These are phyloP conservation scores for Xylaria sp. DNA, from an alignment of 2,329 filamentous ascomycete genomes.

Conservation along the genomic window DNA sequence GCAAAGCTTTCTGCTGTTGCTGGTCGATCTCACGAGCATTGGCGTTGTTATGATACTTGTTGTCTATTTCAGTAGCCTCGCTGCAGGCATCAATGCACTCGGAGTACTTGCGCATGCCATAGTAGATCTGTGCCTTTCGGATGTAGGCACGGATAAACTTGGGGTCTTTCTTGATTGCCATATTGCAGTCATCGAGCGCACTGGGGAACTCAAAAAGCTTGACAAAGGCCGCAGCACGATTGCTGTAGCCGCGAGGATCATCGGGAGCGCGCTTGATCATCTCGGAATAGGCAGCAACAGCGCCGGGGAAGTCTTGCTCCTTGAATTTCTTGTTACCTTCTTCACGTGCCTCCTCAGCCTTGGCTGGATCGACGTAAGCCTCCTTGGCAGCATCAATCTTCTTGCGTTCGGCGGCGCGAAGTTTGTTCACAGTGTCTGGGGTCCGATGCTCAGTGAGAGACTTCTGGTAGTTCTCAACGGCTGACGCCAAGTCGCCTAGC, in stretches of 20 bases:
- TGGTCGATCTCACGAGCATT: slow-evolving; percentile 92
- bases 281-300: slow-evolving; percentile 92
- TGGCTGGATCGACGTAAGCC: slow-evolving; percentile 87
- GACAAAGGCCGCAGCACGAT: slow-evolving; percentile 95
- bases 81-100: slow-evolving; percentile 91
- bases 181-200: slow-evolving; percentile 91
- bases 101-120: slow-evolving; percentile 98
- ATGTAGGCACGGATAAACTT: slow-evolving; percentile 97
- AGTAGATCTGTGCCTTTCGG: slow-evolving; percentile 93
- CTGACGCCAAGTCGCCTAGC: slow-evolving; percentile 79
- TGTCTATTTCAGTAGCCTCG: slow-evolving; percentile 82
- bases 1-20: slow-evolving; percentile 91
- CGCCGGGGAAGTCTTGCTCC: slow-evolving; percentile 92
- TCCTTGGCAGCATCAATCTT: slow-evolving; percentile 80
- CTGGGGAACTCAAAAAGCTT: slow-evolving; percentile 96
- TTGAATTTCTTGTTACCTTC: slow-evolving; percentile 98
- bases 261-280: slow-evolving; percentile 96
- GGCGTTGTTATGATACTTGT: slow-evolving; percentile 73
- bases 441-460: slow-evolving; percentile 97
- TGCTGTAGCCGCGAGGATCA: slow-evolving; percentile 94
- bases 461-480: slow-evolving; percentile 90
- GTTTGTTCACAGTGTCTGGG: slow-evolving; percentile 91
- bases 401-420: slow-evolving; percentile 88
- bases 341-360: slow-evolving; percentile 95
- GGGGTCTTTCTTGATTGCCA: slow-evolving; percentile 88